Evolutionary conservation across 495 filamentous ascomycete species (phyloP), one percentile per base, ranked within the genome.

Genomic region (Staphylotrichum tortipilum): DNA sequence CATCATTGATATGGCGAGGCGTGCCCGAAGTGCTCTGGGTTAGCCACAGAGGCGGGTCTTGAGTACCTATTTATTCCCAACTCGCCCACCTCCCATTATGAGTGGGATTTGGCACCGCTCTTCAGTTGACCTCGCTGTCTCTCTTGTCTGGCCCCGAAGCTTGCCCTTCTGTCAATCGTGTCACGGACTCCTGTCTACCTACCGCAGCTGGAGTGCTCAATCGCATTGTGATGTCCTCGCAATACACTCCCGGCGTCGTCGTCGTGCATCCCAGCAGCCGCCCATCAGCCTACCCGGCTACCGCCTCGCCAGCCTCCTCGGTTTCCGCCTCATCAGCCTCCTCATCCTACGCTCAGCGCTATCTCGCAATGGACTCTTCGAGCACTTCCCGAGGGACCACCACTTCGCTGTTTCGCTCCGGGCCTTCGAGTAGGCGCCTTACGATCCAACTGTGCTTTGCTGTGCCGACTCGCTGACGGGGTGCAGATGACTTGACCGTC

Each of bases 171-270:
- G n/a, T n/a, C n/a, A n/a, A n/a, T n/a, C n/a, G n/a, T n/a, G n/a
- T n/a, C n/a, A n/a, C n/a, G n/a, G n/a, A n/a, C n/a, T n/a, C n/a
- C n/a, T n/a, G n/a, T n/a, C n/a, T n/a, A n/a, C n/a, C n/a, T n/a
- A n/a, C n/a, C n/a, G n/a, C n/a, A n/a, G n/a, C n/a, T n/a, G n/a
- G n/a, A n/a, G n/a, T n/a, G n/a, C n/a, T n/a, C n/a, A n/a, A n/a
- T n/a, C n/a, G n/a, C n/a, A n/a, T 2, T 12, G 14, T 17, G 8
- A 61, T 61, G 54, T 36, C 58, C 22, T 61, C 58, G 21, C 8
- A 38, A 19, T 23, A 30, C 29, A 42, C 40, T 14, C 28, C 51
- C 48, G 30, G 35, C 24, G 26, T 52, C 19, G 43, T 54, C 28
- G 26, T 57, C 31, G 19, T 44, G 19, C 54, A 60, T 7, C 28